Base-by-base conservation (phyloP, 495 filamentous ascomycete genomes). In the Umbilicaria muhlenbergii region DNA sequence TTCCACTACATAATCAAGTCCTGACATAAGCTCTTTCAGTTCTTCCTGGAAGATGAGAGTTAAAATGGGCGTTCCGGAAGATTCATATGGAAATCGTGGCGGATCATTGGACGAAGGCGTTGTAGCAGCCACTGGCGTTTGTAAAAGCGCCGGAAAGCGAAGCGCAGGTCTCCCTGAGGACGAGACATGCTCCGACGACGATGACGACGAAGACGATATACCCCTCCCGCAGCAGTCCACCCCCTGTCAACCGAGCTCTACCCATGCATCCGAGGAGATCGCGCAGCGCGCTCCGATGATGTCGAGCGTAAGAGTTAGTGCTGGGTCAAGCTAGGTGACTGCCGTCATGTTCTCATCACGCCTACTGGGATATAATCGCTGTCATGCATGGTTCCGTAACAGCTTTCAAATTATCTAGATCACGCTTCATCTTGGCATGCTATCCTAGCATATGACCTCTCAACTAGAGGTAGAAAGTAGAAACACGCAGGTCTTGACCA, bases 1-100 rank as follows among this genome's bases (percentile, higher is more conserved):
- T 1, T 3, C 5, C 15, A 24, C 5, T 19, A 6, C 24, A 28
- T 1, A 28, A 10, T 28, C 8, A 10, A 28, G 13, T 48, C 36
- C 44, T 45, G 34, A 45, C 39, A 32, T 32, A 21, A n/a, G 12
- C 32, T 51, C 15, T 36, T 36, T 39, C 11, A 42, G 38, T 94
- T 91, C 80, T 94, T 94, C 82, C 62, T 94, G 60, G 87, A 94
- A 61, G 87, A 93, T 53, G 77, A 86, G 62, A 80, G 69, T 68
- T 89, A 73, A 89, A 80, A 64, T 68, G 67, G 72, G 66, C 67
- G 52, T 75, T 52, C 54, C 64, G 53, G 53, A 52, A 46, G 56
- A 62, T 50, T 63, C 58, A 60, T 49, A 64, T 51, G 65, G 66
- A 49, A 62, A 57, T 52, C 47, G 63, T 55, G 57, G 51, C 49